Conservation (phyloP, 352 stramenopile species). For the Globisporangium yorkense region DNA sequence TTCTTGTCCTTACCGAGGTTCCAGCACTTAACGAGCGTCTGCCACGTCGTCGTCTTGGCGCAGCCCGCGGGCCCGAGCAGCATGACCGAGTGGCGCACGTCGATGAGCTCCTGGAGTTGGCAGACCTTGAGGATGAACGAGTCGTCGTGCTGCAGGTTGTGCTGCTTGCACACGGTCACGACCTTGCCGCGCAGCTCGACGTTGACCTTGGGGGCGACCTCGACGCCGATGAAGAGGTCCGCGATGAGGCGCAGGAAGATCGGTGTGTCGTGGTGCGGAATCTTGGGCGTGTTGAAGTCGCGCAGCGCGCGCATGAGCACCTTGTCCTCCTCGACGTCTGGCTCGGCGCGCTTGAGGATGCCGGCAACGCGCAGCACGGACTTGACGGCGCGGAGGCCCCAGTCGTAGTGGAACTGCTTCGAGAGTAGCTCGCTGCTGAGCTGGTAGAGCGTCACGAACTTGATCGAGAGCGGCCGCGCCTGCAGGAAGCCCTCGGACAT, state of each 20-base stretch:
- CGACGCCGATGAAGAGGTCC: slow-evolving; percentile 90
- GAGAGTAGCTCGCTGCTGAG: slow-evolving; percentile 80
- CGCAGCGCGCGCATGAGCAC: slow-evolving; percentile 83
- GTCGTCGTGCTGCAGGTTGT: slow-evolving; percentile 83
- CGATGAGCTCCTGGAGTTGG: slow-evolving; percentile 83
- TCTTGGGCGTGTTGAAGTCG: slow-evolving; percentile 87
- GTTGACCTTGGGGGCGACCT: slow-evolving; percentile 94
- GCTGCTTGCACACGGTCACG: slow-evolving; percentile 86
- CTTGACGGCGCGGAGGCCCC: slow-evolving; percentile 87
- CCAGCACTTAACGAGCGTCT: slow-evolving; percentile 82
- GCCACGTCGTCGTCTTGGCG: slow-evolving; percentile 84
- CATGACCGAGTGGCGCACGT: slow-evolving; percentile 87
- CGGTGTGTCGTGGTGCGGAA: slow-evolving; percentile 81
- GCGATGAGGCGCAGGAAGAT: slow-evolving; percentile 86
- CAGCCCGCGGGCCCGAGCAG: slow-evolving; percentile 75
- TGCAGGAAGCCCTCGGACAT: slow-evolving; percentile 89
- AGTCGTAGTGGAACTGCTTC: slow-evolving; percentile 92
- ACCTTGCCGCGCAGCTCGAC: slow-evolving; percentile 89
- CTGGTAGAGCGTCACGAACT: slow-evolving; percentile 90
- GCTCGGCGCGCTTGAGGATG: slow-evolving; percentile 79
- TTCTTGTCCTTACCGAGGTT: slow-evolving; percentile 88
- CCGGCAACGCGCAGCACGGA: slow-evolving; percentile 82
- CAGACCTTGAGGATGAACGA: slow-evolving; percentile 86
- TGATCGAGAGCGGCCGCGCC: slow-evolving; percentile 86
- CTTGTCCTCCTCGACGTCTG: slow-evolving; percentile 81